Evolutionary conservation across 2,329 filamentous ascomycete genomes (phyloP).

Genomic region (Aspergillus carbonarius): DNA sequence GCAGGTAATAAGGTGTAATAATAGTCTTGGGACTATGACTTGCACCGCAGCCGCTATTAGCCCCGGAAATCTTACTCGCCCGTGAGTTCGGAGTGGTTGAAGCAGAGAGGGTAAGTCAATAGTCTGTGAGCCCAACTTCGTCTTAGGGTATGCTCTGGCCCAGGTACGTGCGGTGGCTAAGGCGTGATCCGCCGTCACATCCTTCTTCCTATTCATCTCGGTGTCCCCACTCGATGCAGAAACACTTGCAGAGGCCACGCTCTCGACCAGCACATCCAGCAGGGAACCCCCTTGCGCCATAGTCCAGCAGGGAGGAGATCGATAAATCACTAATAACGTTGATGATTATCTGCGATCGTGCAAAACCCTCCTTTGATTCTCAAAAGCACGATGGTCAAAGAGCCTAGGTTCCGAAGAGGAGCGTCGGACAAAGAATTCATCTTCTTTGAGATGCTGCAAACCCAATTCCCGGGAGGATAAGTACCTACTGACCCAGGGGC

Average conservation of each 20-base stretch:
- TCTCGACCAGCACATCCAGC: slow-evolving; percentile 30
- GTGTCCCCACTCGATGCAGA: slow-evolving; percentile 30
- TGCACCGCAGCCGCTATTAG: slow-evolving; percentile 18
- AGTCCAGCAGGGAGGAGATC: slow-evolving; percentile 4
- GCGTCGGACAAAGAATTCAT: not conserved
- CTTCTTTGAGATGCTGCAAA: not conserved
- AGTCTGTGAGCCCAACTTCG: slow-evolving; percentile 1
- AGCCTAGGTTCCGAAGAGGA: not conserved
- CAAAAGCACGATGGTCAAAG: not conserved
- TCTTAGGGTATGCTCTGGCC: slow-evolving; percentile 10
- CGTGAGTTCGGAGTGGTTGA: not conserved
- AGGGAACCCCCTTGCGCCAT: slow-evolving; percentile 16
- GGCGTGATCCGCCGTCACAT: slow-evolving; percentile 36
- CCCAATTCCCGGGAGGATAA: not conserved
- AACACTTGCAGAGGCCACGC: slow-evolving; percentile 37
- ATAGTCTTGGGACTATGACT: slow-evolving; percentile 9
- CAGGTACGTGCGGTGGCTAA: slow-evolving; percentile 31
- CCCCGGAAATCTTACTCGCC: slow-evolving; percentile 15
- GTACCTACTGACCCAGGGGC: not conserved
- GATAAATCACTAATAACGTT: not conserved
- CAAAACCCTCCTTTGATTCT: not conserved
- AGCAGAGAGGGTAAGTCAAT: not conserved
- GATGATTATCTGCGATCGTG: not conserved
- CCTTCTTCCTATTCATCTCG: slow-evolving; percentile 26
- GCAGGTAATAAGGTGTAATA: not conserved